Base-by-base conservation (phyloP, 129 eudicot genomes). In the Rutidosis leptorrhynchoides region DNA sequence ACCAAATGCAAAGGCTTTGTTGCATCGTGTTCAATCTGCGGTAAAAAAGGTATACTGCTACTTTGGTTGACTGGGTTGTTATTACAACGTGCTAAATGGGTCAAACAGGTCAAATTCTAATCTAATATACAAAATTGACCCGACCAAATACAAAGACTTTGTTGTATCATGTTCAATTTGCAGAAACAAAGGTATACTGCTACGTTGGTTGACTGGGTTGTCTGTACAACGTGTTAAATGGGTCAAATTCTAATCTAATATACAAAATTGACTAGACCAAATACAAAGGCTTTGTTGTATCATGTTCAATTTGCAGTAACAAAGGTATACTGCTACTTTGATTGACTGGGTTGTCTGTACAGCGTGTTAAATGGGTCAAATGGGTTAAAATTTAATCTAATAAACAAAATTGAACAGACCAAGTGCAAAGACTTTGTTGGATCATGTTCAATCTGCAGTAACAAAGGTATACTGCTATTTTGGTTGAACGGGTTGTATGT, bases 131-230 rank as follows among this genome's bases (percentile, higher is more conserved):
- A n/a, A n/a, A n/a, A n/a, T n/a, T n/a, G n/a, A n/a, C n/a, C n/a
- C n/a, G n/a, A n/a, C n/a, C n/a, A n/a, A n/a, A n/a, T n/a, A n/a
- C n/a, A n/a, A n/a, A n/a, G n/a, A n/a, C n/a, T n/a, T n/a, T n/a
- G n/a, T n/a, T n/a, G n/a, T n/a, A n/a, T n/a, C n/a, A n/a, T n/a
- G n/a, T n/a, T n/a, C n/a, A n/a, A n/a, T n/a, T n/a, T n/a, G n/a
- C 76, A 28, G 54, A 77, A 74, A 69, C 54, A 69, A 93, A 93
- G 95, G 96, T 87, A 85, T 71, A 65, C n/a, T 25, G 29, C 16
- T 40, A 40, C 46, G 3, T 48, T 61, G 15, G 16, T 45, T 16
- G 67, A 81, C 64, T 71, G 53, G 46, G 71, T 56, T 67, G 64
- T 43, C 72, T 52, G 56, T 59, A 40, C 12, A 23, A 61, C 81